Conservation (phyloP, 768 basidiomycete genomes). For the Scleroderma citrinum region DNA sequence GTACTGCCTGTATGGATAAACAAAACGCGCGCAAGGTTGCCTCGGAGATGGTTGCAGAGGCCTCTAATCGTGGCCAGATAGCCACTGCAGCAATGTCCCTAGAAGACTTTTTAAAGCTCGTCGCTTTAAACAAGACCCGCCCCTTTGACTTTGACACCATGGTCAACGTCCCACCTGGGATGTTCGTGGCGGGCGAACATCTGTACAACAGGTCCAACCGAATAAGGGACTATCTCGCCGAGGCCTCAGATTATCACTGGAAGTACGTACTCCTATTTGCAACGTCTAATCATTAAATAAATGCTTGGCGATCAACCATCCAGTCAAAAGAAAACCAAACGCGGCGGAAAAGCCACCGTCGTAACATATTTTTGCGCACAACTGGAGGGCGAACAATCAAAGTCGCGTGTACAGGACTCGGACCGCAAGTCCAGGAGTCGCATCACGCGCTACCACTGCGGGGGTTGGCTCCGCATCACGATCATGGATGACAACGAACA, state of each 20-base stretch:
- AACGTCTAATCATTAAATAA: not conserved
- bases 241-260: slow-evolving; percentile 32
- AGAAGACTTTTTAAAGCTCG: slow-evolving; percentile 29
- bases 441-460: slow-evolving; percentile 30
- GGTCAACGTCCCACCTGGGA: slow-evolving; percentile 28
- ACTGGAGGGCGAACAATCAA: slow-evolving; percentile 30
- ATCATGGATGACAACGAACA: slow-evolving; percentile 33
- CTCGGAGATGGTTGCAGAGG: slow-evolving; percentile 23
- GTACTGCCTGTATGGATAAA: slow-evolving; percentile 28
- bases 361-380: slow-evolving; percentile 32
- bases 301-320: not conserved
- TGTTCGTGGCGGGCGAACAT: slow-evolving; percentile 28
- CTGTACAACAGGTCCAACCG: slow-evolving; percentile 31
- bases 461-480: slow-evolving; percentile 31
- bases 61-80: slow-evolving; percentile 28
- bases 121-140: slow-evolving; percentile 26
- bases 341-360: slow-evolving; percentile 30
- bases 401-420: slow-evolving; percentile 27
- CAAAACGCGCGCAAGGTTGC: slow-evolving; percentile 29
- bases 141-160: slow-evolving; percentile 32
- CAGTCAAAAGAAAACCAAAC: slow-evolving; percentile 31
- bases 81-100: slow-evolving; percentile 30
- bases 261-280: slow-evolving; percentile 20
- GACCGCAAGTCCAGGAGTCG: slow-evolving; percentile 31
- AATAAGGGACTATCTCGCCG: slow-evolving; percentile 29